Base-by-base conservation (phyloP, 2,329 filamentous ascomycete species). In the Aspergillus ochraceus region DNA sequence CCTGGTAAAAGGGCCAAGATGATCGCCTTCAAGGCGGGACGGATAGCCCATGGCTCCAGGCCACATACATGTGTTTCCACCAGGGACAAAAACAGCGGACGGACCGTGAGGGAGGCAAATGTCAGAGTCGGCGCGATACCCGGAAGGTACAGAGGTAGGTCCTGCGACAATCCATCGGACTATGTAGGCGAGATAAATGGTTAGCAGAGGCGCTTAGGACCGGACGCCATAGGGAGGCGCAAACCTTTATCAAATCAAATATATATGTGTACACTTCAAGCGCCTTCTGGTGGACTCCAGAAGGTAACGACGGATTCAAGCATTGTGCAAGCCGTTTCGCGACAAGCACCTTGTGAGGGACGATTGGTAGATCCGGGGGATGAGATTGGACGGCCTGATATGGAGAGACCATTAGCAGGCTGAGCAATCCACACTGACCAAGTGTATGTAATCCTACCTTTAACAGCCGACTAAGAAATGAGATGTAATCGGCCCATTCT, bases 401-500 rank as follows among this genome's bases (percentile, higher is more conserved):
- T 42, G 17, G 17, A 10, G 49, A 8, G 32, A 22, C 29, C 24
- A 24, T 39, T 12, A 26, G 58, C 60, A 14, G 60, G 52, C 45
- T 14, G 42, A 10, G 14, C 56, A 36, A 11, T 6, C 19, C 54
- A 54, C 47, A 45, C 26, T 20, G 22, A 24, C 17, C 14, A 12
- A 52, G 45, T 17, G 26, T 24, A 42, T 64, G 60, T 57, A 51
- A 63, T 65, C 72, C 68, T 74, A 93, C 91, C 86, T 97, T 98
- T 63, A 97, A 82, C 52, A 99, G 83, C 63, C 92, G 88, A 73
- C 91, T 96, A 58, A 99, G 80, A 74, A 98, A 99, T 19, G 94
- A 97, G 71, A 99, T 99, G 74, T 99, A 99, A 79, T 99, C 95
- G 52, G 96, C 95, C 95, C 95, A 99, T 86, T 99, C 95, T 78